A percentile compares a stretch with the other conserved stretches of the same genome.
Conservation (phyloP, 2,329 filamentous ascomycete species). For the Rachicladosporium sp. region DNA sequence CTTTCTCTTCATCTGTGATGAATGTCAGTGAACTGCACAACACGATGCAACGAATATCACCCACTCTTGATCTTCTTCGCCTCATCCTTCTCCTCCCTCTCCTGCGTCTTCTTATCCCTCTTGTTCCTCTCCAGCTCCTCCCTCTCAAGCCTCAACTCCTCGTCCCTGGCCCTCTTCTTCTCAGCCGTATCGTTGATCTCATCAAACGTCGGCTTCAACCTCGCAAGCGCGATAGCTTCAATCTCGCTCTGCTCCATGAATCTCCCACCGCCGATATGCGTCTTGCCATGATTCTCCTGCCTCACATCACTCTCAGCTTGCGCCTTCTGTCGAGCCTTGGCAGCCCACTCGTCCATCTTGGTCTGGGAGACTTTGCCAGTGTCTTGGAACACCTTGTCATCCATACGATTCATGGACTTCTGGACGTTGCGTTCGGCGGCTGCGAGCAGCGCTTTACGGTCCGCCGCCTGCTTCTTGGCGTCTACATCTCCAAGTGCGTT, state of each 20-base stretch:
- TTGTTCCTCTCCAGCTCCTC: conserved; percentile 52
- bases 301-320: conserved; percentile 50
- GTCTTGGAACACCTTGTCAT: conserved; percentile 64
- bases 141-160: conserved; percentile 50
- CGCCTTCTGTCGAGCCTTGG: conserved; percentile 59
- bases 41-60: too few species aligned
- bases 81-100: conserved; percentile 33
- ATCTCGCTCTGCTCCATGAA: conserved; percentile 69
- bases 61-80: conserved; percentile 45
- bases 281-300: conserved; percentile 43
- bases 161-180: conserved; percentile 53
- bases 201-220: conserved; percentile 71
- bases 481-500: conserved; percentile 57
- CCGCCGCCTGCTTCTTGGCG: conserved; percentile 58
- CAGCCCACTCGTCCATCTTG: conserved; percentile 64
- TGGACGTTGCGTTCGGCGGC: conserved; percentile 80
- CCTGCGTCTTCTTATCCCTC: conserved; percentile 41
- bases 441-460: conserved; percentile 63
- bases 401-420: conserved; percentile 64
- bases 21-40: too few species aligned
- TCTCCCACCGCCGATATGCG: conserved; percentile 67
- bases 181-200: conserved; percentile 73
- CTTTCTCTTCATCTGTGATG: conserved; percentile 26
- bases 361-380: conserved; percentile 61
- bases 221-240: conserved; percentile 62